Conservation (phyloP, 441 rosid species). For the Gossypium schwendimanii region DNA sequence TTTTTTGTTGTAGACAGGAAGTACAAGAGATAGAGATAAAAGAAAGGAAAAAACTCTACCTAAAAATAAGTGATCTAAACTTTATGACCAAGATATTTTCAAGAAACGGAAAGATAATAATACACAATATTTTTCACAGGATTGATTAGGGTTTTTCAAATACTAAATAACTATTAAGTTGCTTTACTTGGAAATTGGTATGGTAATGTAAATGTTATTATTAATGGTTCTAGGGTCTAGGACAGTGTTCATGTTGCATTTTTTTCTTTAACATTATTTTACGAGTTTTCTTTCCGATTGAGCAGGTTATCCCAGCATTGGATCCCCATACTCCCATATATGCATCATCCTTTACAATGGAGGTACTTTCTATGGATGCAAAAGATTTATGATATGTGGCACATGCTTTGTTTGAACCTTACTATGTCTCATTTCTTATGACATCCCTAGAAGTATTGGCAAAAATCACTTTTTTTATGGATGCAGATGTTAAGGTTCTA, state of each 20-base stretch:
- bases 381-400: neutral
- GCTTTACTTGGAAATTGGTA: neutral
- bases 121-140: no score
- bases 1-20: no score
- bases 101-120: no score
- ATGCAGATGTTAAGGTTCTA: neutral
- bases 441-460: neutral
- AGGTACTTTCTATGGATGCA: slow-evolving; percentile 40
- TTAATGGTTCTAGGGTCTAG: neutral
- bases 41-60: no score
- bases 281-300: slow-evolving; percentile 12
- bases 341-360: slow-evolving; percentile 95
- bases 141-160: neutral
- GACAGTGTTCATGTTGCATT: neutral
- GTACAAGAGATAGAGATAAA: no score
- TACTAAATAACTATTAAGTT: neutral
- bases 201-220: neutral
- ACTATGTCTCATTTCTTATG: neutral
- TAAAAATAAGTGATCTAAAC: no score
- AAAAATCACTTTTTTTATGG: neutral
- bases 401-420: neutral
- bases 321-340: slow-evolving; percentile 75
- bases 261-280: neutral
- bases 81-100: no score
- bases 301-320: slow-evolving; percentile 88